Base-by-base conservation (phyloP, 345 rosid species). In the Capsella bursapastoris region DNA sequence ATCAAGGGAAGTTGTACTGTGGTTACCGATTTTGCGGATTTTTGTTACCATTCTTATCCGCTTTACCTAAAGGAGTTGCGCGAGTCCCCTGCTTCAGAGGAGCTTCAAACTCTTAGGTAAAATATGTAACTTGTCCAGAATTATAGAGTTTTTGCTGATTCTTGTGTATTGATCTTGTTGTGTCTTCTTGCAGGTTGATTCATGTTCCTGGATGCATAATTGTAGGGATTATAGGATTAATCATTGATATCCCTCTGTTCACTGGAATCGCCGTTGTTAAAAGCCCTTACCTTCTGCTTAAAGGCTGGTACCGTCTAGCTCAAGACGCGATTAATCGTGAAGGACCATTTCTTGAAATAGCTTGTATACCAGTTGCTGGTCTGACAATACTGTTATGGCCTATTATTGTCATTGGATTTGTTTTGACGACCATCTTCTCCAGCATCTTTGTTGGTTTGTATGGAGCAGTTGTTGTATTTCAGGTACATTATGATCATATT, bases 321-420 rank as follows among this genome's bases (percentile, higher is more conserved):
- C 92, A 88, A 67, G 97, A 90, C 75, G 85, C 89, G 0, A 74
- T 93, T 41, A 85, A 87, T 67, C 83, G 90, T 3, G 89, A 90
- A 75, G 96, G 94, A 3, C 97, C 92, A 3, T 90, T 93, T 70
- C 92, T 89, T 11, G 92, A 91, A 72, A 86, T 89, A 57, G 97
- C 87, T 70, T 88, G 97, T 79, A 86, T 89, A 40, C 96, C 89
- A 0, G 61, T 93, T 82, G 97, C 88, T 61, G 88, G 97, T 59
- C 81, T 88, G 79, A 82, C 91, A n/a, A 88, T 91, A 79, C 79
- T 93, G 35, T 37, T 89, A 48, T 89, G 97, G 96, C 98, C 98
- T 34, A 79, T 90, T 14, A 80, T 87, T 22, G 97, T 89, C 66
- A 73, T 86, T 73, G 93, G 88, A 16, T 87, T 91, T 83, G 76